Evolutionary conservation across 129 eudicot genomes (phyloP), one percentile per base, ranked within the genome.

Genomic region (Centella asiatica): DNA sequence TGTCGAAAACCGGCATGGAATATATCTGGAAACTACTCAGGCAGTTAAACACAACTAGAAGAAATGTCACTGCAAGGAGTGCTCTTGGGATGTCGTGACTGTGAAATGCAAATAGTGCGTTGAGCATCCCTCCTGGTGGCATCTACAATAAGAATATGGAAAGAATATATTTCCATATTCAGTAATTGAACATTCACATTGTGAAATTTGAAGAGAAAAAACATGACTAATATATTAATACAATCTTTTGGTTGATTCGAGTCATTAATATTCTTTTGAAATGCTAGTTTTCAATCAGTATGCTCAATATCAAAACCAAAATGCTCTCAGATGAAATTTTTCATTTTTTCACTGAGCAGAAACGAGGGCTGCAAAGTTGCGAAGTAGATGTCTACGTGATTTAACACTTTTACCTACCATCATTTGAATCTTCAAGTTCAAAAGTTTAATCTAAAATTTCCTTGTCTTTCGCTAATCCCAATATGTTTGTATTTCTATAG

Each of bases 1-100:
- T 92, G 80, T 92, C 98, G 4, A 87, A 92, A 15, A 88, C 90
- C 0, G 95, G 96, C 98, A 92, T 92, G 12, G 98, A 87, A 73
- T 92, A 92, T 68, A 92, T 92, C 44, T 92, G 98, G 74, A 81
- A 92, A 69, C 95, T 87, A 74, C 98, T 87, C 60, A 92, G 36
- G 77, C 98, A 87, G 73, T 79, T 92, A 76, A 92, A 87, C 33
- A 92, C 96, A 1, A 92, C 98, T 25, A 92, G 83, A 28, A 92
- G 88, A 59, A 87, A 87, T 31, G 96, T 74, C 56, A 79, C 74
- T 15, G 94, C 98, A 0, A 92, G 94, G 23, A 92, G 76, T 66
- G 84, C 79, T 67, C 96, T 69, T 14, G 96, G 63, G 37, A 92
- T 92, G 74, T 92, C 95, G 62, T 80, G 94, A 40, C 73, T 49